A percentile compares a stretch with the other conserved stretches of the same genome.
These are phyloP conservation scores for Thielaviopsis populi DNA, from an alignment of 2,329 filamentous ascomycete species.

Conservation along the genomic window DNA sequence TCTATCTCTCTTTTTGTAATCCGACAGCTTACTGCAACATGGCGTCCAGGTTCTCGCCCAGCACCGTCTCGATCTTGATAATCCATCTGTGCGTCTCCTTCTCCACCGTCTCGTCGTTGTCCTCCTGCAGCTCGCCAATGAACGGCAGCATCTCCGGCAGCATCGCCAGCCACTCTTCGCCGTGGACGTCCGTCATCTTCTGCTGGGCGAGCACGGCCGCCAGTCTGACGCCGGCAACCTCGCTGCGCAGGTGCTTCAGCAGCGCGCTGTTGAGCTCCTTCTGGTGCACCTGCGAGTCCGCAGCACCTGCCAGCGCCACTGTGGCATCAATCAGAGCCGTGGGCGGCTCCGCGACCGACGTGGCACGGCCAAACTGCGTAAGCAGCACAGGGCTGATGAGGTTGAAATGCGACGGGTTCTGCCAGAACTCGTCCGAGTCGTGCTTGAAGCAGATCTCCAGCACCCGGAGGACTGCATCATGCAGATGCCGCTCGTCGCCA, in stretches of 20 bases:
- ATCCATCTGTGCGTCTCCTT: slow-evolving; percentile 83
- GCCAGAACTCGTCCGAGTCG: slow-evolving; percentile 94
- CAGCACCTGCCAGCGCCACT: slow-evolving; percentile 62
- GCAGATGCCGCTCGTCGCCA: slow-evolving; percentile 41
- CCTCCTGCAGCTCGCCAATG: slow-evolving; percentile 89
- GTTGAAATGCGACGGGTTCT: slow-evolving; percentile 73
- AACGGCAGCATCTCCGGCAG: slow-evolving; percentile 92
- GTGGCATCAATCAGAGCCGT: slow-evolving; percentile 56
- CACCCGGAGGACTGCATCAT: slow-evolving; percentile 54
- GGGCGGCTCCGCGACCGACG: slow-evolving; percentile 23
- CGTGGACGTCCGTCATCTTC: slow-evolving; percentile 60
- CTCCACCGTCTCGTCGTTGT: slow-evolving; percentile 90
- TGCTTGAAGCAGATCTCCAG: slow-evolving; percentile 66
- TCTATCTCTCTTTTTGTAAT: neutral
- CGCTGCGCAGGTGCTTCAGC: slow-evolving; percentile 62
- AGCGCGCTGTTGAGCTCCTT: slow-evolving; percentile 73
- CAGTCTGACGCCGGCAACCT: slow-evolving; percentile 56
- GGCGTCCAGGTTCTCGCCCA: slow-evolving; percentile 79
- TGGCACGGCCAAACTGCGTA: slow-evolving; percentile 39
- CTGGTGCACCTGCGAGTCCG: slow-evolving; percentile 76
- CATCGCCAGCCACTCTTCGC: slow-evolving; percentile 85
- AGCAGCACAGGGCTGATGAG: slow-evolving; percentile 56
- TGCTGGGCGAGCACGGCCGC: slow-evolving; percentile 73
- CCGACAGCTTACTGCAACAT: slow-evolving; percentile 60
- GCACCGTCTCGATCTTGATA: slow-evolving; percentile 68